A percentile compares a stretch with the other conserved stretches of the same genome.
Conservation (phyloP, 345 rosid species). For the Geranium rotundifolium region DNA sequence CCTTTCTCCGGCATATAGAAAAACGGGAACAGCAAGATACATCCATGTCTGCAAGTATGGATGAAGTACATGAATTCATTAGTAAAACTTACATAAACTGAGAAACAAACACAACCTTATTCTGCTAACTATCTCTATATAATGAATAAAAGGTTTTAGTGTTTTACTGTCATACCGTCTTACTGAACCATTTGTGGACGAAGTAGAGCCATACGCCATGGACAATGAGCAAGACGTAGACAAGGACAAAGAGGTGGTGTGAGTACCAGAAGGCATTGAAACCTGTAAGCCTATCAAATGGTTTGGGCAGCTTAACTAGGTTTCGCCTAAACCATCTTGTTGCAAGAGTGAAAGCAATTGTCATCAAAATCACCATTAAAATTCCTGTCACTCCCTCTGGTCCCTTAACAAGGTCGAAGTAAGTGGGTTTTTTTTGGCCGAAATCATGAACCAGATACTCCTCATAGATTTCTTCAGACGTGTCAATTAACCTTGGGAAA, state of each 20-base stretch:
- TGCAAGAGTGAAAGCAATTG: constrained; percentile 39
- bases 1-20: constrained; percentile 42
- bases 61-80: neutral
- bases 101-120: neutral
- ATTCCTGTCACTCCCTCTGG: constrained; percentile 43
- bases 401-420: constrained; percentile 31
- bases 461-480: constrained; percentile 20
- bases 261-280: constrained; percentile 55
- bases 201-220: constrained; percentile 57
- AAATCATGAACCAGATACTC: constrained; percentile 32
- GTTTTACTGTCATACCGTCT: constrained; percentile 25
- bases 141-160: neutral
- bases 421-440: constrained; percentile 40
- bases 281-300: constrained; percentile 33
- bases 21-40: constrained; percentile 40
- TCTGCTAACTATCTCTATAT: neutral
- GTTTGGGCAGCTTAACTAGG: constrained; percentile 26
- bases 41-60: constrained; percentile 36
- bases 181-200: constrained; percentile 23
- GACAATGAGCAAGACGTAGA: constrained; percentile 38
- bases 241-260: constrained; percentile 41
- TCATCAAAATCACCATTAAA: constrained; percentile 42
- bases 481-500: constrained; percentile 38
- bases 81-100: neutral
- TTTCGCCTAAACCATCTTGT: constrained; percentile 48